Evolutionary conservation across 208 protist genomes (phyloP), one percentile per base, ranked within the genome.

Genomic region (Leishmania mexicana): DNA sequence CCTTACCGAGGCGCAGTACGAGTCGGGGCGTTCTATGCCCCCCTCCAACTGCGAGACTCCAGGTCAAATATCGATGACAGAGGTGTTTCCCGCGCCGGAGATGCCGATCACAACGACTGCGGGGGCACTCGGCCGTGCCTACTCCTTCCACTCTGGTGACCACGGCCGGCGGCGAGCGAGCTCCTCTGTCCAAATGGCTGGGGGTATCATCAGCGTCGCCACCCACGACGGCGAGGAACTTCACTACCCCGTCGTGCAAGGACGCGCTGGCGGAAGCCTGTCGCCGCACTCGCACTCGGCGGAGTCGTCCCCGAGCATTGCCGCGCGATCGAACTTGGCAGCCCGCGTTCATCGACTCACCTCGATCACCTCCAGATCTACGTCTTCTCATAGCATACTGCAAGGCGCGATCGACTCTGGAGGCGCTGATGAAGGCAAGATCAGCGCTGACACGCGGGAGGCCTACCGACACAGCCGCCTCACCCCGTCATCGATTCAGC

Each of bases 211-310:
- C 67, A 80, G 79, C 75, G 79, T 83, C 11, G n/a, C 76, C 47
- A 74, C 83, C 31, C 83, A 54, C 2, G 64, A 80, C 5, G 79
- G 83, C 1, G 83, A 86, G 7, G 75, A 79, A 51, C 28, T 75
- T 28, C 76, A 84, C 60, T 88, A 76, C 57, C 80, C 81, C 2
- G 68, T 88, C 5, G 81, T 88, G 42, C 76, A 84, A 35, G 81
- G 80, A 15, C 75, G 84, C 24, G 84, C 84, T 19, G 84, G 84
- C 28, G 80, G 80, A n/a, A 87, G 75, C 53, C 38, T 83, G 17
- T 42, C 35, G 28, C 72, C 49, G 8, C 77, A 70, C 54, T 64
- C 60, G 19, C 8, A 38, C 35, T 62, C 45, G 3, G 38, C 21
- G 13, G 83, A 84, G 57, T 28, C 13, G 13, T 49, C 54, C 28